Evolutionary conservation across 805 yeast species (phyloP).

Genomic region (Cyberlindnera meyerae): DNA sequence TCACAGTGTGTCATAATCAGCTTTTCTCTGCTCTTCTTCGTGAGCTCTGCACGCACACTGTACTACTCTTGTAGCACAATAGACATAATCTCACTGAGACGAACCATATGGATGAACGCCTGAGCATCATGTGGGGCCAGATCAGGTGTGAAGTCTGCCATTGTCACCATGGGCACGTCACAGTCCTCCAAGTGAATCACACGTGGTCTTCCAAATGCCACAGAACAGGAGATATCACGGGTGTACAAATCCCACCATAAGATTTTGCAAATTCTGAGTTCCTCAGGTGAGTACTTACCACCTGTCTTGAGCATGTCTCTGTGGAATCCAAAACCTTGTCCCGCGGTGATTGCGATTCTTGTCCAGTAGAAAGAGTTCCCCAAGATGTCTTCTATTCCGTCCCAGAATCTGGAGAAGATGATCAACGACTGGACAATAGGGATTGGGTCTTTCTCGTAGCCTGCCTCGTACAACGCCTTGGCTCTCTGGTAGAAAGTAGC

Average conservation of each 20-base stretch:
- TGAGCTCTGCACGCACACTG: slow-evolving; percentile 59
- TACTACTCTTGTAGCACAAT: slow-evolving; percentile 64
- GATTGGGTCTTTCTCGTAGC: slow-evolving; percentile 61
- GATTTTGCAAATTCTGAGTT: slow-evolving; percentile 52
- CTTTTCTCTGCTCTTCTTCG: slow-evolving; percentile 40
- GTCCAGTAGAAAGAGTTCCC: slow-evolving; percentile 68
- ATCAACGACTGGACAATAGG: slow-evolving; percentile 56
- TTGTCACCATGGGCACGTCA: slow-evolving; percentile 66
- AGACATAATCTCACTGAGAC: slow-evolving; percentile 67
- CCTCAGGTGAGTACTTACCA: slow-evolving; percentile 31
- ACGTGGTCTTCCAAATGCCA: slow-evolving; percentile 71
- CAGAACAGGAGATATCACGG: slow-evolving; percentile 63
- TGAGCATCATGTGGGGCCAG: slow-evolving; percentile 46
- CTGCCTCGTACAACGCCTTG: slow-evolving; percentile 67
- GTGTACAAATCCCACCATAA: slow-evolving; percentile 76
- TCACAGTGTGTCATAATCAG: slow-evolving; percentile 53
- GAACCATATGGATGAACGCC: slow-evolving; percentile 57
- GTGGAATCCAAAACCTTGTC: slow-evolving; percentile 76
- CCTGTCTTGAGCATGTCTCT: slow-evolving; percentile 36
- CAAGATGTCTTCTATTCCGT: slow-evolving; percentile 64
- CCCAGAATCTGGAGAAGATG: slow-evolving; percentile 67
- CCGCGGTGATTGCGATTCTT: slow-evolving; percentile 61
- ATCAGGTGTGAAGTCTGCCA: slow-evolving; percentile 60
- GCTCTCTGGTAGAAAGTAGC: slow-evolving; percentile 66
- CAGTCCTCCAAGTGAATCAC: slow-evolving; percentile 67